Base-by-base conservation (phyloP, 148 eudicot genomes). In the Rhododendron molle region DNA sequence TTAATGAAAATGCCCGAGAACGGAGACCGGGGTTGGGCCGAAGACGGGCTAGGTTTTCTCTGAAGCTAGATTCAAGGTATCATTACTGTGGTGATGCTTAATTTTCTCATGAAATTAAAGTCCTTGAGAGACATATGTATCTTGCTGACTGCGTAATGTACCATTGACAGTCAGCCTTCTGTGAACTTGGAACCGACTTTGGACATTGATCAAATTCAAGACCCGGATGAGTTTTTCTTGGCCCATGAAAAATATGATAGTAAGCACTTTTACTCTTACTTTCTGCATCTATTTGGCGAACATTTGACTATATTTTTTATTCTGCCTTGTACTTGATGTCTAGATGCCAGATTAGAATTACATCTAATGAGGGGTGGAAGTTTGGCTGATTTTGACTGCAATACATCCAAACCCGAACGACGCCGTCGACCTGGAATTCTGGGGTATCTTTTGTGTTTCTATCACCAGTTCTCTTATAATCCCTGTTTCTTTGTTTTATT, bases 301-400 rank as follows among this genome's bases (percentile, higher is more conserved):
- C 85, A 38, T 78, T 46, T n/a, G 43, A 86, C 79, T 5, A 15
- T 83, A 38, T 78, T 58, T 58, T 78, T 43, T 43, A 12, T 38
- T 52, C 21, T 32, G 47, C 49, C 23, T 65, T 77, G 16, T 76
- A 69, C 81, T 58, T 89, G 88, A 83, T 65, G 58, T 81, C 18
- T 84, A 94, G 97, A 89, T 88, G 94, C 93, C 83, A 85, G 86
- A 82, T 91, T 86, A 87, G 97, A 94, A 86, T 76, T 94, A 44
- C 89, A 83, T 84, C 89, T 87, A 81, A 92, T 82, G 85, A 85
- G 60, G 78, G 97, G 95, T 58, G 87, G 78, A 84, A 88, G 82
- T 83, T 36, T 85, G 28, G 56, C 34, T 69, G 86, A 89, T 28
- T 80, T 85, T 86, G 86, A 83, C 54, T 83, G 87, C 77, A 34